A percentile compares a stretch with the other conserved stretches of the same genome.
These are phyloP conservation scores for Fusarium azukiicola DNA, from an alignment of 2,329 filamentous ascomycete species.

Conservation along the genomic window DNA sequence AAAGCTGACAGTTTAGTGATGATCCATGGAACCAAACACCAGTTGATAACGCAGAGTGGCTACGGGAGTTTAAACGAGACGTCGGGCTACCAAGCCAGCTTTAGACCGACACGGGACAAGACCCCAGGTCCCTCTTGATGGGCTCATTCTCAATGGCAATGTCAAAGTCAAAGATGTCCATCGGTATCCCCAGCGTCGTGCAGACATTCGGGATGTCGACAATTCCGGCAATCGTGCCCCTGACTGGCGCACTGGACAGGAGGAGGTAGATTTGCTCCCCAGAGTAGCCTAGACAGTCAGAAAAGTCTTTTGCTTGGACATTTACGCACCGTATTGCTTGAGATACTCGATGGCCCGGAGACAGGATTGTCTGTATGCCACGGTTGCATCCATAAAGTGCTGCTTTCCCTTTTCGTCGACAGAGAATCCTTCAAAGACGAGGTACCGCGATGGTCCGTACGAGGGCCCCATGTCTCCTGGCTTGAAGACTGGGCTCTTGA, in stretches of 20 bases:
- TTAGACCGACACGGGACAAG: constrained; percentile 44
- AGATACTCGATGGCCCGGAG: constrained; percentile 72
- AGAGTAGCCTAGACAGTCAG: constrained; percentile 65
- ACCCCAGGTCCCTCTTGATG: constrained; percentile 61
- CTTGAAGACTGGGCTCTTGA: constrained; percentile 93
- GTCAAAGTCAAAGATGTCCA: constrained; percentile 98
- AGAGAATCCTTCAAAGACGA: constrained; percentile 85
- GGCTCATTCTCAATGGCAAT: constrained; percentile 82
- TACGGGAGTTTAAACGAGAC: constrained; percentile 48
- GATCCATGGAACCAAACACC: constrained; percentile 51
- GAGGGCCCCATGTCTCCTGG: constrained; percentile 77
- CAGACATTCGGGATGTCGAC: constrained; percentile 96
- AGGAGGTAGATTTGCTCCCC: constrained; percentile 92
- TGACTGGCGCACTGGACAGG: constrained; percentile 91
- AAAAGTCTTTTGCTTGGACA: fast-evolving
- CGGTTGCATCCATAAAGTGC: constrained; percentile 92
- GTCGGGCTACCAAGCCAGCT: constrained; percentile 35
- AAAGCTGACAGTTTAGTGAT: constrained; percentile 36
- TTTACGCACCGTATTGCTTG: constrained; percentile 57
- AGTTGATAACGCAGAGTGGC: constrained; percentile 49
- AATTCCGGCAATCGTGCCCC: constrained; percentile 93
- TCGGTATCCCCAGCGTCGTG: constrained; percentile 92
- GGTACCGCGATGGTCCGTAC: constrained; percentile 44
- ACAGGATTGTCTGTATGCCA: constrained; percentile 92
- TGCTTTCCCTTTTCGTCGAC: constrained; percentile 95